These are phyloP conservation scores for Scheffersomyces coipomensis DNA, from an alignment of 805 yeast genomes.

Conservation along the genomic window DNA sequence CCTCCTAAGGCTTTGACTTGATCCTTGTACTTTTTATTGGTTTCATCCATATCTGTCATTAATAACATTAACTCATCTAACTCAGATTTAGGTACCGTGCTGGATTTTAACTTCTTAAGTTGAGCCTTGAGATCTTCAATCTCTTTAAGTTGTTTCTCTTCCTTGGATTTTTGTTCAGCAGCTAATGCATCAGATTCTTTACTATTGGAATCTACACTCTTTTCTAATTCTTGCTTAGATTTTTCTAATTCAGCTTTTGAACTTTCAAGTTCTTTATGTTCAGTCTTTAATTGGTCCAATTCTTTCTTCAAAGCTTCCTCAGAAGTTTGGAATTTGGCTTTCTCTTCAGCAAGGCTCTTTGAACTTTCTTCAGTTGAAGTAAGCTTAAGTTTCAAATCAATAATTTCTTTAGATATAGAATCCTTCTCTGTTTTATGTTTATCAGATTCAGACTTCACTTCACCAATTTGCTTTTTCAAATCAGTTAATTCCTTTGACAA, in stretches of 20 bases:
- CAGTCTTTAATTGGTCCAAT: constrained; percentile 1
- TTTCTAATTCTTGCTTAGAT: not conserved
- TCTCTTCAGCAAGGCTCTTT: too few relatives aligned
- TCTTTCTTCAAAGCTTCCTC: not conserved
- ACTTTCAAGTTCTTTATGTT: not conserved
- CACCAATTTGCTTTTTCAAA: constrained; percentile 1
- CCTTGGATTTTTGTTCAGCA: not conserved
- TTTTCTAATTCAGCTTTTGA: not conserved
- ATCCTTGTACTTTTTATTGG: constrained; percentile 54
- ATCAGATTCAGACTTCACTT: too few relatives aligned
- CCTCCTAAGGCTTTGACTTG: constrained; percentile 53
- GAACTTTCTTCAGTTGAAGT: too few relatives aligned
- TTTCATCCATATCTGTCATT: constrained; percentile 75
- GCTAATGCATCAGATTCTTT: too few relatives aligned
- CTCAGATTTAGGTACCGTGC: constrained; percentile 48
- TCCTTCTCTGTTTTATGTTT: too few relatives aligned
- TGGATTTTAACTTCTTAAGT: constrained; percentile 10
- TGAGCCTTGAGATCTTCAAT: constrained; percentile 4
- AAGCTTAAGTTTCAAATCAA: too few relatives aligned
- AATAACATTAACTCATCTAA: constrained; percentile 75
- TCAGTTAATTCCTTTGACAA: too few relatives aligned
- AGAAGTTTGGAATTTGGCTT: too few relatives aligned
- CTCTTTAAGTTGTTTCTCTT: constrained; percentile 2
- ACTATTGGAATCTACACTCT: too few relatives aligned
- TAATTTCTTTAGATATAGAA: too few relatives aligned